Percentiles rank a stretch among this genome's conserved stretches.
phyloP scores from a whole-genome alignment of 495 filamentous ascomycete genomes.

The Penicillium longicatenatum region DNA sequence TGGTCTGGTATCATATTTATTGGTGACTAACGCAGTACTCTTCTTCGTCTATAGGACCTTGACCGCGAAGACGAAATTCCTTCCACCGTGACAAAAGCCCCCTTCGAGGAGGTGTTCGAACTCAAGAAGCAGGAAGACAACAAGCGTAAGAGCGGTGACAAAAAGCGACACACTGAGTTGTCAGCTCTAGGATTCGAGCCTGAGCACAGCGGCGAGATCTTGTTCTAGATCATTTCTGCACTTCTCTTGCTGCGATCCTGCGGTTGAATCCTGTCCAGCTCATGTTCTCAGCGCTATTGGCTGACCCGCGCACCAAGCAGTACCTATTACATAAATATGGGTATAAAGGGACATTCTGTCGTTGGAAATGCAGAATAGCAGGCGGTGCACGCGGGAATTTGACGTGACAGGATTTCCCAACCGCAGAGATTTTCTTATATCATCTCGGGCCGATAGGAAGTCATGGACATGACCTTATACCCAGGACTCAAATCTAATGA shows the following conservation, averaged over 20 bases:
- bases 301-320: not conserved
- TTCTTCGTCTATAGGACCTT: slow-evolving; percentile 60
- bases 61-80: slow-evolving; percentile 92
- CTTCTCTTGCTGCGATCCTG: not conserved
- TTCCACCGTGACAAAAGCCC: slow-evolving; percentile 63
- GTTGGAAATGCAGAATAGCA: slow-evolving; percentile 3
- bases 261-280: not conserved
- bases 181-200: slow-evolving; percentile 81
- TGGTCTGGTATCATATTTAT: not conserved
- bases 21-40: not conserved
- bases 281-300: not conserved
- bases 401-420: not conserved
- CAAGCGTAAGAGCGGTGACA: slow-evolving; percentile 71
- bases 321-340: not conserved
- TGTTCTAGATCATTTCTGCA: slow-evolving; percentile 52
- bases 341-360: not conserved
- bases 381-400: not conserved
- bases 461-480: slow-evolving; percentile 1
- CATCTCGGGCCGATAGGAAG: not conserved
- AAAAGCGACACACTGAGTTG: slow-evolving; percentile 67
- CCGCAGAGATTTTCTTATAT: not conserved
- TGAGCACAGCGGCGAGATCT: slow-evolving; percentile 74
- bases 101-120: slow-evolving; percentile 68
- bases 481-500: not conserved
- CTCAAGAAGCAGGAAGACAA: slow-evolving; percentile 68